A percentile compares a stretch with the other conserved stretches of the same genome.
Conservation (phyloP, 2,329 filamentous ascomycete genomes). For the Diplodia scrobiculata region DNA sequence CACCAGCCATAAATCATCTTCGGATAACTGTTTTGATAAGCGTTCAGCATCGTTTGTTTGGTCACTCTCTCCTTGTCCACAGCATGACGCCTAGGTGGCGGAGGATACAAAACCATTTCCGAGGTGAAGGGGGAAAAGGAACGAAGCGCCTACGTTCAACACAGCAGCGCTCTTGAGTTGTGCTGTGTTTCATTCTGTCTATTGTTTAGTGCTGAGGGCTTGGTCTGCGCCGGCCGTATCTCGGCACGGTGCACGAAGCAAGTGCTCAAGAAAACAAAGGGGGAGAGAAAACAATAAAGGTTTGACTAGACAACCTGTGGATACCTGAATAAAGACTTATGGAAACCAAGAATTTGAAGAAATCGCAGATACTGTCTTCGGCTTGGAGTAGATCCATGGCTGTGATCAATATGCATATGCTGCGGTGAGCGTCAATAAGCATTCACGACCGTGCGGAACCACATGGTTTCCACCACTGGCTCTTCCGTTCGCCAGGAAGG, state of each 20-base stretch:
- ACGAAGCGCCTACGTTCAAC: neutral
- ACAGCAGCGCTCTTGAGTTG: neutral
- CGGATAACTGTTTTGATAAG: neutral
- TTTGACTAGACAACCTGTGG: neutral
- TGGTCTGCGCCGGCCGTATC: neutral
- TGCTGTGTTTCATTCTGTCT: neutral
- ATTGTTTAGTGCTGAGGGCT: neutral
- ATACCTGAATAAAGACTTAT: neutral
- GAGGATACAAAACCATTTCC: neutral
- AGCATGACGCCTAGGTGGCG: neutral
- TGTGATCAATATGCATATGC: neutral
- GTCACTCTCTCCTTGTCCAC: neutral
- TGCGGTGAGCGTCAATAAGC: neutral
- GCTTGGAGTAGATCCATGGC: neutral
- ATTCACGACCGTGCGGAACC: neutral
- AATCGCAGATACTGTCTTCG: too few species aligned
- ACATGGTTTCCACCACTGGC: neutral
- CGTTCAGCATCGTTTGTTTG: neutral
- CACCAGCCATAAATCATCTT: neutral
- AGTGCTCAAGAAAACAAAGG: neutral
- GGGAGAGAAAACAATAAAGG: neutral
- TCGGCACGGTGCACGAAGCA: neutral
- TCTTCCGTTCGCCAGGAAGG: too few species aligned
- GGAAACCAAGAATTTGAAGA: too few species aligned
- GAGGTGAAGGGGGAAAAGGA: neutral